Evolutionary conservation across 202 grass and related monocot species (phyloP).

Genomic region (Eragrostis tef): DNA sequence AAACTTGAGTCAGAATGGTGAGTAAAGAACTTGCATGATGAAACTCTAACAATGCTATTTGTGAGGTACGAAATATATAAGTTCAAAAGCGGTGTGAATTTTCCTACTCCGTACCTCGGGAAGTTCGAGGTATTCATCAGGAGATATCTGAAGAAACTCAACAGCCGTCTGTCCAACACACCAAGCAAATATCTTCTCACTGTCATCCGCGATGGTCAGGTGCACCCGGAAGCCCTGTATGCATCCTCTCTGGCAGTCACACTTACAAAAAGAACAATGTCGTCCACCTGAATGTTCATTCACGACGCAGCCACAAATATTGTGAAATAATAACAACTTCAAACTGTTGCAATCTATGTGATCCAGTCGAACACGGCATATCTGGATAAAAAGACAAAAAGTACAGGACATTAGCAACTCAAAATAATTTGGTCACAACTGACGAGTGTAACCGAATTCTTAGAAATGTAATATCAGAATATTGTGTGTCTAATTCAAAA

Average conservation of each 20-base stretch:
- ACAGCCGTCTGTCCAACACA: constrained; percentile 76
- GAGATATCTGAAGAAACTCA: constrained; percentile 89
- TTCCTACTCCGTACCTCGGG: constrained; percentile 63
- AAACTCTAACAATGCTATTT: background rate
- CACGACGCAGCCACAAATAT: constrained; percentile 60
- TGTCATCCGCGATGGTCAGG: constrained; percentile 72
- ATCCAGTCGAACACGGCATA: constrained; percentile 67
- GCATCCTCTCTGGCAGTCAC: constrained; percentile 50
- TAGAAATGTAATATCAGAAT: background rate
- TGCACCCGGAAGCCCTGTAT: constrained; percentile 69
- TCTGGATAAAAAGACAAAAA: constrained; percentile 48
- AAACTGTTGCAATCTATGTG: constrained; percentile 66
- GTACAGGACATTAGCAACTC: constrained; percentile 18
- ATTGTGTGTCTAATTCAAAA: background rate
- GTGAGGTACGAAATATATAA: background rate
- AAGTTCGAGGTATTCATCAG: constrained; percentile 76
- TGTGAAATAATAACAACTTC: constrained; percentile 63
- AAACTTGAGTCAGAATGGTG: constrained; percentile 21
- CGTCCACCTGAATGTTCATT: constrained; percentile 55
- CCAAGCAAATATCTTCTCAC: constrained; percentile 63
- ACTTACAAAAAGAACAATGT: constrained; percentile 73
- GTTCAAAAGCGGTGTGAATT: background rate
- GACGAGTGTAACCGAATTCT: constrained; percentile 19
- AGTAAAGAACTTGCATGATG: background rate
- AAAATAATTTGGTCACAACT: background rate